Evolutionary conservation across 768 basidiomycete species (phyloP).

Genomic region (Pseudohyphozyma bogoriensis): DNA sequence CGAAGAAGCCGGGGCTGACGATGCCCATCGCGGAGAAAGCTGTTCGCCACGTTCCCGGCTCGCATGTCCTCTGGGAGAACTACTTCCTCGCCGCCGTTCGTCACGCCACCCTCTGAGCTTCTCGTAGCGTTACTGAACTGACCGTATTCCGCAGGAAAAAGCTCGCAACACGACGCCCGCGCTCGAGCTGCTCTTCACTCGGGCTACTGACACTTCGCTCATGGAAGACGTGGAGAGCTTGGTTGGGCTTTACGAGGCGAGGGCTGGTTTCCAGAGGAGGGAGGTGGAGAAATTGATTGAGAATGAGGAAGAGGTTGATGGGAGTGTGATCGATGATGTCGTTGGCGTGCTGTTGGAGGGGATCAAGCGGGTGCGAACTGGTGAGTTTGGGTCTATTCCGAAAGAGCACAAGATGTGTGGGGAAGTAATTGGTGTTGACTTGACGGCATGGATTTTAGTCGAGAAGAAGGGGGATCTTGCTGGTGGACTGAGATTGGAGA

Average conservation of each 20-base stretch:
- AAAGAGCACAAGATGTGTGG: too few relatives aligned
- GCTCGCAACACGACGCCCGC: neutral
- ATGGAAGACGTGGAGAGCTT: slow-evolving; percentile 55
- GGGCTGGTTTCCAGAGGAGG: slow-evolving; percentile 33
- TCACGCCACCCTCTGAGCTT: neutral
- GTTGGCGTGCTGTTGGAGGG: slow-evolving; percentile 52
- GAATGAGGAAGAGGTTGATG: slow-evolving; percentile 4
- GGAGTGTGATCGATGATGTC: slow-evolving; percentile 12
- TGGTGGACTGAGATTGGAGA: too few relatives aligned
- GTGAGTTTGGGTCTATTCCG: too few relatives aligned
- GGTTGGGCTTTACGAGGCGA: slow-evolving; percentile 53
- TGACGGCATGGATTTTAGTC: too few relatives aligned
- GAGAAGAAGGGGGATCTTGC: too few relatives aligned
- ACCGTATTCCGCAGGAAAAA: slow-evolving; percentile 6
- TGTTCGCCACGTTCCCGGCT: slow-evolving; percentile 6
- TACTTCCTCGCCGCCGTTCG: neutral
- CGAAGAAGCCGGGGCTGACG: slow-evolving; percentile 5
- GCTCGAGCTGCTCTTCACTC: slow-evolving; percentile 16
- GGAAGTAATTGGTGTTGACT: too few relatives aligned
- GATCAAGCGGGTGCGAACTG: slow-evolving; percentile 44
- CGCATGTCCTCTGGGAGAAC: slow-evolving; percentile 2
- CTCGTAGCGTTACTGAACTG: too few relatives aligned
- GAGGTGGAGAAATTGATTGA: slow-evolving; percentile 10
- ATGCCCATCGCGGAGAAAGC: slow-evolving; percentile 14
- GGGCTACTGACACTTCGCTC: slow-evolving; percentile 16